phyloP scores from a whole-genome alignment of 768 basidiomycete genomes.

The Glaciozyma antarctica region DNA sequence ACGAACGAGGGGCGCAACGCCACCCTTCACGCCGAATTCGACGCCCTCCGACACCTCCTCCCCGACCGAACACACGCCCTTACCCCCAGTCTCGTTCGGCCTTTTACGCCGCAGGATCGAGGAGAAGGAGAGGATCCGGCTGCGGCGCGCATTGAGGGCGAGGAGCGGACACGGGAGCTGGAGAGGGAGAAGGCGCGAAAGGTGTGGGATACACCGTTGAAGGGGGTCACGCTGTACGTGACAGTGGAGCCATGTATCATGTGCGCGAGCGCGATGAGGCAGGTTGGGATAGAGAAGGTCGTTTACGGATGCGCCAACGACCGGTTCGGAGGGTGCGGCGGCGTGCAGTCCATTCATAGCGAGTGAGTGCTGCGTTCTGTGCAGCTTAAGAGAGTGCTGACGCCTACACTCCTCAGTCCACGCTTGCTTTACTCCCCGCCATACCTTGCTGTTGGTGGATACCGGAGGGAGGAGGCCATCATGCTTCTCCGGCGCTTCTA shows the following conservation, averaged over 20 bases:
- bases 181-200: conserved; percentile 10
- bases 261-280: conserved; percentile 92
- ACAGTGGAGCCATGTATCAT: conserved; percentile 99
- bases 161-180: not conserved
- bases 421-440: conserved; percentile 62
- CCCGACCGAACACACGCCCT: conserved; percentile 43
- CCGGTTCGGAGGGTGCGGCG: conserved; percentile 91
- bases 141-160: not conserved
- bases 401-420: conserved; percentile 44
- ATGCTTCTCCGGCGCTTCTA: conserved; percentile 79
- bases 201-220: conserved; percentile 52
- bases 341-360: conserved; percentile 78
- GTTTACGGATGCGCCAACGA: conserved; percentile 93
- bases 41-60: conserved; percentile 84
- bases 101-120: conserved; percentile 13
- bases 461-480: conserved; percentile 71
- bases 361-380: conserved; percentile 43
- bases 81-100: conserved; percentile 6
- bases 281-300: conserved; percentile 81
- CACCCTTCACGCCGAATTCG: conserved; percentile 92
- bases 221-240: conserved; percentile 78
- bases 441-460: conserved; percentile 67
- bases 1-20: conserved; percentile 93
- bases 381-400: not conserved
- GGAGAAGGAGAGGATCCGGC: not conserved